A percentile compares a stretch with the other conserved stretches of the same genome.
phyloP scores from a whole-genome alignment of 148 eudicot genomes.

The Gaultheria prostrata region DNA sequence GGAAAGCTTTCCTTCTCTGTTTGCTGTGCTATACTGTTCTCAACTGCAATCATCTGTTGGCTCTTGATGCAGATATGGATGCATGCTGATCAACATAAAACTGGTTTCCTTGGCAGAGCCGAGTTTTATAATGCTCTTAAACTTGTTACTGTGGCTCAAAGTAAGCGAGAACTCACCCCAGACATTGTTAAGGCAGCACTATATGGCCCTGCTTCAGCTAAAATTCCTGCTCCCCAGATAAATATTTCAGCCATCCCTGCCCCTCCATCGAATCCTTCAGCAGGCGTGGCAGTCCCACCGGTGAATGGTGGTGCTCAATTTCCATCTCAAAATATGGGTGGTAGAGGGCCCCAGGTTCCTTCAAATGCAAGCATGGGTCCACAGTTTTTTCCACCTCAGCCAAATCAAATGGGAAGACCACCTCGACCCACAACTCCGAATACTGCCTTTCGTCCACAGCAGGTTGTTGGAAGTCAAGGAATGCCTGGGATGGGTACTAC shows the following conservation, averaged over 20 bases:
- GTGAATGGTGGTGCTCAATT: constrained; percentile 24
- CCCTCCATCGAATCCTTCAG: constrained; percentile 45
- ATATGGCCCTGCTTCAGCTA: constrained; percentile 81
- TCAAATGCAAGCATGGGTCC: constrained; percentile 36
- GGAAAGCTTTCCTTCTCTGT: neutral
- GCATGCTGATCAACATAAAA: constrained; percentile 73
- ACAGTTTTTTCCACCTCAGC: constrained; percentile 48
- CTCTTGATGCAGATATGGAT: constrained; percentile 71
- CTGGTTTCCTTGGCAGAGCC: constrained; percentile 77
- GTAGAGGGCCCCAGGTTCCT: constrained; percentile 41
- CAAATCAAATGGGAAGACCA: constrained; percentile 54
- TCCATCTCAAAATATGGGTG: constrained; percentile 41
- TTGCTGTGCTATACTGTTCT: neutral
- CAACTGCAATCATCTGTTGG: constrained; percentile 14
- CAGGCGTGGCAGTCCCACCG: constrained; percentile 39
- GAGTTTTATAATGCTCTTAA: constrained; percentile 94
- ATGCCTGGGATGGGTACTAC: constrained; percentile 38
- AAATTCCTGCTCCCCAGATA: constrained; percentile 92
- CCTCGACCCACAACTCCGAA: constrained; percentile 46
- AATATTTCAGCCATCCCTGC: constrained; percentile 42
- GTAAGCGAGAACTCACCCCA: constrained; percentile 77
- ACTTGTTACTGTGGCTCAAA: constrained; percentile 95
- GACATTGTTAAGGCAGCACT: constrained; percentile 87
- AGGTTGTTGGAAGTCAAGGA: constrained; percentile 50
- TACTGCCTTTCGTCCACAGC: constrained; percentile 35